Evolutionary conservation across 2,329 filamentous ascomycete genomes (phyloP).

Genomic region (Leptographium radiaticola): DNA sequence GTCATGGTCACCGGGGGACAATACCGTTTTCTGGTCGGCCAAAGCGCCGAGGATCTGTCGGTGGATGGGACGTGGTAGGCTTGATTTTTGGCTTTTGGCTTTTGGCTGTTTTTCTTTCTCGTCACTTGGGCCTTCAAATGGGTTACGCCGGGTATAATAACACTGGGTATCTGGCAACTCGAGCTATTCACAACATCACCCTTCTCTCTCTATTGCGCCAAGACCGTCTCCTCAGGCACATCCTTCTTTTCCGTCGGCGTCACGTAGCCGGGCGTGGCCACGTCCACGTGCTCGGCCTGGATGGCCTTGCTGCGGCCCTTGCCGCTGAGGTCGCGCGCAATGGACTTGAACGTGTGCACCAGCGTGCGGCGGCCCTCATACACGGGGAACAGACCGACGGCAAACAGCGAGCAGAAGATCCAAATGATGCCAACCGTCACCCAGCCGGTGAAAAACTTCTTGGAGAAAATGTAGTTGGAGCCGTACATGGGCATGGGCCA

Average conservation of each 20-base stretch:
- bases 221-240: not conserved
- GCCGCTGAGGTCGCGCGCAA: constrained; percentile 46
- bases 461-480: constrained; percentile 65
- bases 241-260: constrained; percentile 12
- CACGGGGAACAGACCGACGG: constrained; percentile 69
- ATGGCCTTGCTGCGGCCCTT: constrained; percentile 16
- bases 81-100: too few relatives aligned
- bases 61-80: constrained; percentile 8
- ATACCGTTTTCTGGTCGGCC: constrained; percentile 11
- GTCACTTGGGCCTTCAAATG: too few relatives aligned
- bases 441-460: constrained; percentile 75
- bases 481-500: constrained; percentile 95
- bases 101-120: too few relatives aligned
- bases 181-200: too few relatives aligned
- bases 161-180: too few relatives aligned
- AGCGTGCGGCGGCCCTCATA: constrained; percentile 66
- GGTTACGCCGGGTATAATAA: too few relatives aligned
- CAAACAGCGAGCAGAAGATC: constrained; percentile 60
- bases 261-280: constrained; percentile 6
- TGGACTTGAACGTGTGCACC: constrained; percentile 43
- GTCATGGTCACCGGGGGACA: constrained; percentile 12
- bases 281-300: constrained; percentile 2
- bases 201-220: not conserved
- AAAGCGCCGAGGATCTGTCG: constrained; percentile 12
- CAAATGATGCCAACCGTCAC: constrained; percentile 65